phyloP scores from a whole-genome alignment of 305 asterid species.

The Fraxinus platypoda region DNA sequence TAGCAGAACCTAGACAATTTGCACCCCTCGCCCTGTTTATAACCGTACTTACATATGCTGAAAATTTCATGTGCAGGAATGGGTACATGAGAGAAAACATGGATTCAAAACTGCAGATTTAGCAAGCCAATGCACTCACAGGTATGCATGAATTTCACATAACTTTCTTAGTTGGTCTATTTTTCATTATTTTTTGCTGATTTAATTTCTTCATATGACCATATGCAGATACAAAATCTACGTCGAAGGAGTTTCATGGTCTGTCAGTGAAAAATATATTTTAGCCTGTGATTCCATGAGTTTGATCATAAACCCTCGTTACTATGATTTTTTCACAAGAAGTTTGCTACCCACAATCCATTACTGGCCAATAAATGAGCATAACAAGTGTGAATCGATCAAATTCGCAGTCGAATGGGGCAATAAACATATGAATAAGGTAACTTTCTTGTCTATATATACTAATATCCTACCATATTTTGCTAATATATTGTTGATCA shows the following conservation, averaged over 20 bases:
- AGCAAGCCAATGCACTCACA: conserved; percentile 66
- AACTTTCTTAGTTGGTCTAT: neutral
- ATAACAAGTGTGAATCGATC: conserved; percentile 49
- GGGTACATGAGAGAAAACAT: conserved; percentile 50
- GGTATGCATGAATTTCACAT: conserved; percentile 37
- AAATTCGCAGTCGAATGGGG: conserved; percentile 75
- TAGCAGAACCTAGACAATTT: neutral
- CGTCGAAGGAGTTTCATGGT: conserved; percentile 78
- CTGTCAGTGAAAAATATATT: conserved; percentile 85
- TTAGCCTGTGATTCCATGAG: conserved; percentile 77
- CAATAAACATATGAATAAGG: conserved; percentile 53
- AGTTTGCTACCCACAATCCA: conserved; percentile 64
- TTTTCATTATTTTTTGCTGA: neutral
- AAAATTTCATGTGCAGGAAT: conserved; percentile 42
- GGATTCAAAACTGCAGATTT: conserved; percentile 60
- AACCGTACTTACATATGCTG: neutral
- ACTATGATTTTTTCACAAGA: conserved; percentile 71
- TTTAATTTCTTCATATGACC: conserved; percentile 11
- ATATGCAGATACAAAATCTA: conserved; percentile 73
- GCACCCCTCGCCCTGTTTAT: neutral
- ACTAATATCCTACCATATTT: neutral
- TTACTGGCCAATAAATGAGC: conserved; percentile 67
- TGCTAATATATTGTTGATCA: neutral
- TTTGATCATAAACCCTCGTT: conserved; percentile 52
- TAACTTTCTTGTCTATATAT: neutral